These are phyloP conservation scores for Dactylellina haptotyla DNA, from an alignment of 2,329 filamentous ascomycete genomes.

Conservation along the genomic window DNA sequence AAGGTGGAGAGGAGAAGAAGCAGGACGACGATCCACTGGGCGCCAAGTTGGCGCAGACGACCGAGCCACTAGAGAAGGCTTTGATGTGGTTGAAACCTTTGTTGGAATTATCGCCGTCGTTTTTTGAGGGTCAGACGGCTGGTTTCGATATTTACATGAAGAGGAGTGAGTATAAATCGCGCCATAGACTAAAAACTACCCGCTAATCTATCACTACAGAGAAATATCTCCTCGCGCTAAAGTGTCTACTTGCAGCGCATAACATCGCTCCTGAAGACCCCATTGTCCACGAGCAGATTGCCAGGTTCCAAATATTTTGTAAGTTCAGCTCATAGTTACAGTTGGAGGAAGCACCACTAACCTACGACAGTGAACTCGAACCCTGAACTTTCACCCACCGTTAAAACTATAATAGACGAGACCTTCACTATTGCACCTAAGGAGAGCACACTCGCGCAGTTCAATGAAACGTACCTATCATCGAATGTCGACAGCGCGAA, in stretches of 20 bases:
- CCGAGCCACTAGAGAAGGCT: conserved; percentile 83
- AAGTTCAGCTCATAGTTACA: conserved; percentile 44
- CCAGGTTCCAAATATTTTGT: conserved; percentile 69
- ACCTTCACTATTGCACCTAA: conserved; percentile 74
- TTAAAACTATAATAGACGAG: conserved; percentile 61
- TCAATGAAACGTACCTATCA: conserved; percentile 66
- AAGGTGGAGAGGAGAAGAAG: conserved; percentile 76
- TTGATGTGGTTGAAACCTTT: conserved; percentile 86
- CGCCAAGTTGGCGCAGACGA: conserved; percentile 79
- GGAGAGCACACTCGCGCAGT: conserved; percentile 71
- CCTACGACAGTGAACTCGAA: conserved; percentile 57
- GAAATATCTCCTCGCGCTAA: conserved; percentile 87
- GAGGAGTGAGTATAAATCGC: conserved; percentile 69
- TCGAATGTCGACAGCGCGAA: conserved; percentile 60
- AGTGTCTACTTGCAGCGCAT: conserved; percentile 80
- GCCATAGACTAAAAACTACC: conserved; percentile 28
- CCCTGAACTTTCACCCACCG: conserved; percentile 30
- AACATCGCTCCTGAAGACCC: conserved; percentile 75
- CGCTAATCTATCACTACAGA: conserved; percentile 66
- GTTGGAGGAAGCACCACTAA: background rate
- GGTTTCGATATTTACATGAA: conserved; percentile 92
- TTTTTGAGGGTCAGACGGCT: conserved; percentile 80
- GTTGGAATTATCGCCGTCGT: conserved; percentile 82
- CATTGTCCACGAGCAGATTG: conserved; percentile 77
- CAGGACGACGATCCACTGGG: conserved; percentile 90